These are phyloP conservation scores for Penicillium lagena DNA, from an alignment of 495 filamentous ascomycete genomes.

Conservation along the genomic window DNA sequence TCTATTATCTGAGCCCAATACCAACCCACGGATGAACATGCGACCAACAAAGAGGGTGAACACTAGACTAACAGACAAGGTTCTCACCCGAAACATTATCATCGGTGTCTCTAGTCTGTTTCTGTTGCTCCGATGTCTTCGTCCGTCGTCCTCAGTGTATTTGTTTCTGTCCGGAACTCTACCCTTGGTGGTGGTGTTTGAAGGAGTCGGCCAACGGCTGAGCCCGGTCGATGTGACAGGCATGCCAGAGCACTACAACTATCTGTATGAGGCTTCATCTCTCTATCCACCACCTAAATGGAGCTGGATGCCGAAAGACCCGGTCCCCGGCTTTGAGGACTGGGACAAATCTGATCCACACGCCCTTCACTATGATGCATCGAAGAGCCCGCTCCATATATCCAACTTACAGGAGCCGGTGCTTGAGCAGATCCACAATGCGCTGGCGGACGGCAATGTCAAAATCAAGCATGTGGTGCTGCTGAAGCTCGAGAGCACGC, in stretches of 20 bases:
- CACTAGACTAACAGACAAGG: constrained; percentile 5
- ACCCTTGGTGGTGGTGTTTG: constrained; percentile 18
- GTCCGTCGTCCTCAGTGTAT: constrained; percentile 24
- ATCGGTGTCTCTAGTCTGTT: constrained; percentile 11
- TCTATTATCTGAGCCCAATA: not conserved
- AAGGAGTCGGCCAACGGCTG: constrained; percentile 12
- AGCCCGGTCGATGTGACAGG: constrained; percentile 20
- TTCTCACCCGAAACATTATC: constrained; percentile 13
- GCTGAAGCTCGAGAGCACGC: constrained; percentile 32
- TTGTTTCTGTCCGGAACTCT: constrained; percentile 26
- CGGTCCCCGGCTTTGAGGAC: constrained; percentile 20
- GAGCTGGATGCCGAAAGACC: constrained; percentile 18
- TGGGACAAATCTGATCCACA: constrained; percentile 7
- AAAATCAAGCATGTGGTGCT: constrained; percentile 31
- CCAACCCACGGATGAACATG: too few relatives aligned
- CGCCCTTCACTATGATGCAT: constrained; percentile 21
- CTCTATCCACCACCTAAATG: constrained; percentile 10
- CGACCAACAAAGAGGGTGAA: not conserved
- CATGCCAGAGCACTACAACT: constrained; percentile 5
- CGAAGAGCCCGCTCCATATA: constrained; percentile 25
- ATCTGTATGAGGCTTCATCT: constrained; percentile 13
- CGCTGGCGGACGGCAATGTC: constrained; percentile 7
- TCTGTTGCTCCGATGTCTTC: constrained; percentile 17
- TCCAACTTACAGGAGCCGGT: constrained; percentile 26
- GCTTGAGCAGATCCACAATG: constrained; percentile 7